Evolutionary conservation across 805 yeast species (phyloP), one percentile per base, ranked within the genome.

Genomic region (Saturnispora silvae): DNA sequence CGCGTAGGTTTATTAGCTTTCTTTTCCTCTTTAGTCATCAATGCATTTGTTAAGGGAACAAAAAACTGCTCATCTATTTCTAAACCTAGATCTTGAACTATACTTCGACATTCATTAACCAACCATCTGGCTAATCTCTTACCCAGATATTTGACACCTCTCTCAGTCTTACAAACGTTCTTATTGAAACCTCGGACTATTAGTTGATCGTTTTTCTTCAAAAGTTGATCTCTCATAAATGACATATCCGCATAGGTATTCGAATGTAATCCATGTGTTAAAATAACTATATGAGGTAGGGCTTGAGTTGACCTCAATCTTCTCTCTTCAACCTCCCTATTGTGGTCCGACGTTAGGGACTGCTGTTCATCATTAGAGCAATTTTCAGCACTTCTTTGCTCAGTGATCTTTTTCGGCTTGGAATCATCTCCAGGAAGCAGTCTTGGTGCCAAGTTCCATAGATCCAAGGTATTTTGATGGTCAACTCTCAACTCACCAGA

Each of bases 211-310:
- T 14, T 15, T 10, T 17, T 51, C 20, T 61, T 54, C 45, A 83
- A 92, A 13, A 92, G 72, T 48, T 68, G 69, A 50, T 92, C 97
- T 46, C 86, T 86, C 40, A 89, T 50, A 49, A 79, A 87, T 15
- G 83, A 66, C 94, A 92, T 75, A 56, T 92, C 98, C 9, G 95
- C 85, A 2, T 92, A 78, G 4, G 78, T 71, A 50, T 87, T 92
- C 2, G 96, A 83, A 51, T 85, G 94, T 19, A 92, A 68, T 0
- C 98, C 98, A 56, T 92, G 98, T 0, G 96, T 85, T 10, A 87
- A 47, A 4, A 92, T 65, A 3, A 89, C 92, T 39, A 92, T 61
- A 62, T 92, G 98, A n/a, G n/a, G n/a, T n/a, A n/a, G n/a, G n/a
- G n/a, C n/a, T n/a, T n/a, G n/a, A n/a, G n/a, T n/a, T n/a, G n/a